Evolutionary conservation across 345 rosid genomes (phyloP).

Genomic region (Ceriops decandra): DNA sequence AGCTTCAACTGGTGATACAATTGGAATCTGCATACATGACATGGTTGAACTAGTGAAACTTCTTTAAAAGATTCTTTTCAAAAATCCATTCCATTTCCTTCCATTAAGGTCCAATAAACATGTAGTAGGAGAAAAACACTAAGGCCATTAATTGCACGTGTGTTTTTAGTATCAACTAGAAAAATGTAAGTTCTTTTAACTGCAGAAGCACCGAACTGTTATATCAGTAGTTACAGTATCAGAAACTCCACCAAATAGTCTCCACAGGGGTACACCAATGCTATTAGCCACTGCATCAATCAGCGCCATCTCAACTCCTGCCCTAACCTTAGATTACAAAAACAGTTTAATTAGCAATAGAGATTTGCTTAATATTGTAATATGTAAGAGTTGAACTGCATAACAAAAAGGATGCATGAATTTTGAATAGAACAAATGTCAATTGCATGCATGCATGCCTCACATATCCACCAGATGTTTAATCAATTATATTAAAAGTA

Average conservation of each 20-base stretch:
- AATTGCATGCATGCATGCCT: neutral
- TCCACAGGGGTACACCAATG: constrained; percentile 65
- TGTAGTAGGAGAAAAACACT: no score
- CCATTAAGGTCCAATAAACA: no score
- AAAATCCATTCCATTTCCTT: no score
- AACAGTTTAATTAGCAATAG: constrained; percentile 18
- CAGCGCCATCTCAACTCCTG: constrained; percentile 89
- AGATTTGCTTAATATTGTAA: neutral
- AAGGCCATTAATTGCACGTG: no score
- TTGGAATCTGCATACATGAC: constrained; percentile 68
- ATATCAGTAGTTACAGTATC: constrained; percentile 70
- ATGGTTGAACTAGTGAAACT: neutral
- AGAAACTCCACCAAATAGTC: constrained; percentile 82
- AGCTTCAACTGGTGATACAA: constrained; percentile 74
- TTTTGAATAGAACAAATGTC: neutral
- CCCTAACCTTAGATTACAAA: constrained; percentile 61
- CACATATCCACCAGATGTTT: neutral
- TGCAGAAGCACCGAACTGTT: constrained; percentile 56
- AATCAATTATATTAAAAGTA: neutral
- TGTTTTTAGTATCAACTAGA: no score
- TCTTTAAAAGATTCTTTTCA: no score
- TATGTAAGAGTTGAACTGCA: neutral
- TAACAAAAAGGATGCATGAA: neutral
- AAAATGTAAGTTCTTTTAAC: constrained; percentile 8
- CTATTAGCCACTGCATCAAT: constrained; percentile 84